Percentiles rank a stretch among this genome's conserved stretches.
Evolutionary conservation across 176 grass and related monocot species (phyloP).

Genomic region (Poa annua): DNA sequence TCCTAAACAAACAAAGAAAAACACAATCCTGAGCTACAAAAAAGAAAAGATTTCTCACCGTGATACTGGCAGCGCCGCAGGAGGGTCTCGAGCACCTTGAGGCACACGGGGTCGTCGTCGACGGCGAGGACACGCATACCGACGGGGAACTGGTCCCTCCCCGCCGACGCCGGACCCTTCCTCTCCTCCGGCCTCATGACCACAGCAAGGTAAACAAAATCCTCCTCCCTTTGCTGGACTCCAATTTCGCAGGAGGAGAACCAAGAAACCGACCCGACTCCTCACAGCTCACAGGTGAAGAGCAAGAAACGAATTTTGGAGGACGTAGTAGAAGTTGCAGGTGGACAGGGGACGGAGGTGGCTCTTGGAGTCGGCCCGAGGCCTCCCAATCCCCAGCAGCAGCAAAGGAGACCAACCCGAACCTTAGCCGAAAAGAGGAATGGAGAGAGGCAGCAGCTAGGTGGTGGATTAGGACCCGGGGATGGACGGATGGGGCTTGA

Average conservation of each 20-base stretch:
- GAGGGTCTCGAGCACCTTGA: constrained; percentile 82
- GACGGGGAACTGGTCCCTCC: constrained; percentile 73
- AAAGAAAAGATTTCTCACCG: constrained; percentile 41
- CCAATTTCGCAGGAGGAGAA: background rate
- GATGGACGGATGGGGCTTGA: constrained; percentile 36
- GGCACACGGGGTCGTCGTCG: constrained; percentile 83
- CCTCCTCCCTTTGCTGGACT: background rate
- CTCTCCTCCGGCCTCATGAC: constrained; percentile 48
- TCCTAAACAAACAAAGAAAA: background rate
- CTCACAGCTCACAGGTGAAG: background rate
- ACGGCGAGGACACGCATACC: constrained; percentile 95
- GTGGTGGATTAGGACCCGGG: constrained; percentile 51
- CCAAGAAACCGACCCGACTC: constrained; percentile 8
- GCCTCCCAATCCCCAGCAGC: constrained; percentile 60
- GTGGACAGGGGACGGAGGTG: constrained; percentile 35
- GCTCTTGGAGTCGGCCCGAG: constrained; percentile 19
- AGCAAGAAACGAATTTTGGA: constrained; percentile 34
- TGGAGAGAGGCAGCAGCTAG: constrained; percentile 40
- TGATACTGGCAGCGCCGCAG: constrained; percentile 81
- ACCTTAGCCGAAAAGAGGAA: constrained; percentile 43
- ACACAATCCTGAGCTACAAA: background rate
- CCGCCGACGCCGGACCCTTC: constrained; percentile 23
- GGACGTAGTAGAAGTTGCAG: background rate
- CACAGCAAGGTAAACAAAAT: background rate
- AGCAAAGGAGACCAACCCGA: constrained; percentile 16